Base-by-base conservation (phyloP, 2,329 filamentous ascomycete genomes). In the Atkinsonella texensis region DNA sequence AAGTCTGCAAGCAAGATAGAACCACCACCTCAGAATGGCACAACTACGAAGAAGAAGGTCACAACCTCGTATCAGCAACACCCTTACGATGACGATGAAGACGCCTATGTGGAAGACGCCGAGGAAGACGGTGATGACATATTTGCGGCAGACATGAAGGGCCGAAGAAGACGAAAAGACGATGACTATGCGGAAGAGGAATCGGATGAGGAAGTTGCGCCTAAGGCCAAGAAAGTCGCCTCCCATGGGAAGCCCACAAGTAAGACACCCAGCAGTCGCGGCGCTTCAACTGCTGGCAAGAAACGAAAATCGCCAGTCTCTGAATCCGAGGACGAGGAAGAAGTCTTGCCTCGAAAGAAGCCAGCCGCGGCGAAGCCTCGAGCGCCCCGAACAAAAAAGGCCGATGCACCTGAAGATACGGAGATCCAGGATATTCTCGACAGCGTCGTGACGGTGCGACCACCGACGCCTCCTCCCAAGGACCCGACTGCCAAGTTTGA, bases 371-470 rank as follows among this genome's bases (percentile, higher is more conserved):
- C 81, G 54, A 84, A 80, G 56, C 70, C 79, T 18, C 77, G 79
- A 56, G 76, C 80, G 2, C 71, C 78, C 3, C 73, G 71, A 59
- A 70, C 77, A 6, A 86, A 87, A 65, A 87, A 89, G 65, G 74
- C 78, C 3, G 78, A 81, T 3, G 74, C 74, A 7, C 68, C 77
- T 2, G 89, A 94, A 60, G 83, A 81, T 61, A 76, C 84, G 20
- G 81, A 95, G 5, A 68, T 70, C 18, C 83, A 95, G 65, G 81
- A 84, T 47, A 96, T 98, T 45, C 79, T 97, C 33, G 84, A 95
- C 63, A 88, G 83, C 58, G 91, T 98, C 54, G 87, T 89, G 5
- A 87, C 81, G 1, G 80, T 98, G 42, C 76, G 84, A 53, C 77
- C 93, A 20, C 93, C 93, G 6, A 87, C 89, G 3, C 91, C 93